Base-by-base conservation (phyloP, 2,329 filamentous ascomycete genomes). In the Lithohypha guttulata region DNA sequence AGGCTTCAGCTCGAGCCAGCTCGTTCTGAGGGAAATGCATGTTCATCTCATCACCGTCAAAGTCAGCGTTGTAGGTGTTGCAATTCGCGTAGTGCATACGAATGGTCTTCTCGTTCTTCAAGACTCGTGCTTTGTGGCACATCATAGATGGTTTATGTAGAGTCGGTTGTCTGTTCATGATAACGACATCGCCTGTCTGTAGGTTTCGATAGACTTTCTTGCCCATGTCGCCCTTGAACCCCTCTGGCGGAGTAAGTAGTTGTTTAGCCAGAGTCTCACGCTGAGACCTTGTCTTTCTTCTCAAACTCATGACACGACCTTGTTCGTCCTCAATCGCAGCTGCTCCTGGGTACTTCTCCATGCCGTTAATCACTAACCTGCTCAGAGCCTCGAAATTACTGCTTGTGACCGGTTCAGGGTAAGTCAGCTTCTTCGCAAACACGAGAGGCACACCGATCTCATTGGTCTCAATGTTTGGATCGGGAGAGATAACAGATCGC, bases 11-110 rank as follows among this genome's bases (percentile, higher is more conserved):
- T 51, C 91, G 75, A 11, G 91, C 91, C 48, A 96, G 71, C 58
- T 96, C 93, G 51, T 94, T 96, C 53, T 98, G 91, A 1, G 91
- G 91, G 55, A 98, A 96, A 63, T 98, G 91, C 87, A 98, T 93
- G 60, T 98, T 98, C 91, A 98, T 98, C 62, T 98, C 91, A 58
- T 98, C 91, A 60, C 91, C 91, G 55, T 98, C 93, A 56, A 98
- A 98, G 70, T 98, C 91, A 21, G 91, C 91, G 53, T 98, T 98
- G 70, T 98, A 98, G 1, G 91, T 95, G 56, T 98, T 98, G 61
- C 91, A 96, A 60, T 98, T 98, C 53, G 91, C 89, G 63, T 98
- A 98, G 66, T 98, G 91, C 89, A 98, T 96, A 50, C 91, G 86
- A 58, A 98, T 87, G 0, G 91, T 96, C 64, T 93, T 93, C 60